A percentile compares a stretch with the other conserved stretches of the same genome.
Conservation (phyloP, 2,329 filamentous ascomycete species). For the Monilinia vaccinii-corymbosi region DNA sequence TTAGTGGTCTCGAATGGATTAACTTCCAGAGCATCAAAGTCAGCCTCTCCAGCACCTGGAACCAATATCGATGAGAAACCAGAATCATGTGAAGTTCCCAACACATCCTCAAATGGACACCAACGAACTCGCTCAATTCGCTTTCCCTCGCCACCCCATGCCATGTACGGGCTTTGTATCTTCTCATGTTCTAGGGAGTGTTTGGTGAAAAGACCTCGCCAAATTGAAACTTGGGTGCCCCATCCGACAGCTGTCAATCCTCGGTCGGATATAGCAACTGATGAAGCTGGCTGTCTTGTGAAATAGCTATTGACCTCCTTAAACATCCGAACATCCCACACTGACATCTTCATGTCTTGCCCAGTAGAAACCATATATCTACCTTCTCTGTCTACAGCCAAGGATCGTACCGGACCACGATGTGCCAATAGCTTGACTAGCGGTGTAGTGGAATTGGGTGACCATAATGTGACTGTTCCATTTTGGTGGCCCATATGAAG, state of each 20-base stretch:
- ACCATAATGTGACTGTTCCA: slow-evolving; percentile 91
- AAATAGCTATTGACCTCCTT: slow-evolving; percentile 87
- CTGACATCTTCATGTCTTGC: slow-evolving; percentile 83
- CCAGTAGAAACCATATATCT: slow-evolving; percentile 93
- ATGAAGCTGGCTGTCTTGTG: slow-evolving; percentile 71
- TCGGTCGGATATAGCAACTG: slow-evolving; percentile 80
- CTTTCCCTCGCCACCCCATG: slow-evolving; percentile 80
- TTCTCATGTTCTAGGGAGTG: slow-evolving; percentile 62
- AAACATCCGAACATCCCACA: slow-evolving; percentile 94
- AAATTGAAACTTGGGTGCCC: slow-evolving; percentile 82
- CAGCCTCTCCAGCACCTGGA: slow-evolving; percentile 91
- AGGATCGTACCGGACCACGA: slow-evolving; percentile 73
- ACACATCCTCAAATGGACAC: slow-evolving; percentile 91
- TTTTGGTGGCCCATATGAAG: slow-evolving; percentile 92
- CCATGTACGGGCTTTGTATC: slow-evolving; percentile 82
- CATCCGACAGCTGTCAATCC: slow-evolving; percentile 83
- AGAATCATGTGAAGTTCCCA: slow-evolving; percentile 74
- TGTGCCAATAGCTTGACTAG: slow-evolving; percentile 89
- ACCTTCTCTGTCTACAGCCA: slow-evolving; percentile 82
- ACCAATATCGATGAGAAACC: slow-evolving; percentile 88
- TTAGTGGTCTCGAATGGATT: slow-evolving; percentile 94
- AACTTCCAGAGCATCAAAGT: slow-evolving; percentile 85
- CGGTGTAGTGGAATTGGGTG: slow-evolving; percentile 77
- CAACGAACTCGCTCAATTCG: slow-evolving; percentile 73
- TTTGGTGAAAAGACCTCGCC: slow-evolving; percentile 82